These are phyloP conservation scores for Dryadomyces quercivorus DNA, from an alignment of 2,329 filamentous ascomycete species.

Conservation along the genomic window DNA sequence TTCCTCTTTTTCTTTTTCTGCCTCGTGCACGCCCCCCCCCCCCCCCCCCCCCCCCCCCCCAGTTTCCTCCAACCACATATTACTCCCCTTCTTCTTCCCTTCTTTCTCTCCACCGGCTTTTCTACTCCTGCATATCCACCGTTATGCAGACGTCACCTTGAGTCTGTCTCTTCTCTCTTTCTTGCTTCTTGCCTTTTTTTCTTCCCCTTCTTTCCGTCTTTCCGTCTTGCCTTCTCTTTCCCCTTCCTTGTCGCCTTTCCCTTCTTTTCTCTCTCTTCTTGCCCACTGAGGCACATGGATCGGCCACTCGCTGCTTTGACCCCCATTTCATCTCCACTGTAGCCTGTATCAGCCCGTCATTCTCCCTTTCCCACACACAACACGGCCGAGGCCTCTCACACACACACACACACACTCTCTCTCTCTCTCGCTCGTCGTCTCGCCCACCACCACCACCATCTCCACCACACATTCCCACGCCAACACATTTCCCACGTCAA, in stretches of 20 bases:
- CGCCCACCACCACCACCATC: not conserved
- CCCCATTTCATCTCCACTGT: slow-evolving; percentile 2
- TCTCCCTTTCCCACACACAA: not conserved
- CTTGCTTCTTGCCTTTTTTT: too few relatives aligned
- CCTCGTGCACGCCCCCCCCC: not conserved
- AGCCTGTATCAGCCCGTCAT: slow-evolving; percentile 3
- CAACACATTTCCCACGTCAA: not conserved
- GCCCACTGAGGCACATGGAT: not conserved
- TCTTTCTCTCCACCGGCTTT: not conserved
- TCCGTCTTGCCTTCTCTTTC: too few relatives aligned
- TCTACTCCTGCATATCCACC: not conserved
- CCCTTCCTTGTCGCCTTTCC: too few relatives aligned
- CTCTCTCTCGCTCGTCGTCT: not conserved
- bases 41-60: not conserved
- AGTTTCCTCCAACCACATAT: not conserved
- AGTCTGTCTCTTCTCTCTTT: not conserved
- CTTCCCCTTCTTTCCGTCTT: not conserved
- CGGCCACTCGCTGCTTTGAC: not conserved
- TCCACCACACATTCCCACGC: not conserved
- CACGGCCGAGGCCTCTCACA: not conserved
- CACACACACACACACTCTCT: too few relatives aligned
- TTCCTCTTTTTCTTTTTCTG: not conserved
- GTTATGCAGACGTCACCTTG: not conserved
- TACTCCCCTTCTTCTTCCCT: not conserved
- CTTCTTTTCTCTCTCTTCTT: too few relatives aligned